Conservation (phyloP, 805 yeast genomes). For the Candida railenensis region DNA sequence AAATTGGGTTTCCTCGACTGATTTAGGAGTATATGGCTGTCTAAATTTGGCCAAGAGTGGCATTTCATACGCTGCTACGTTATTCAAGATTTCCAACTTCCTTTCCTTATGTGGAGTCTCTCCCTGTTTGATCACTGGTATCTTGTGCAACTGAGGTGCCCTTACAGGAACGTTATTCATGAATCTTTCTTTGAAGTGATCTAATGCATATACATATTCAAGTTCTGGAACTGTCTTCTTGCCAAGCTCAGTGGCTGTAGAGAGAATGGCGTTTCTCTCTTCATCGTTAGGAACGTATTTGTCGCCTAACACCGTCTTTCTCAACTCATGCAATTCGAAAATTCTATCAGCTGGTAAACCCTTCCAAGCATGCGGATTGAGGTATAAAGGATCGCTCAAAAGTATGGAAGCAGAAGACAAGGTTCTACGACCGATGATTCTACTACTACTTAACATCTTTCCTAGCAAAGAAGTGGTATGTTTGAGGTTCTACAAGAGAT, state of each 20-base stretch:
- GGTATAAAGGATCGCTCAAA: slow-evolving; percentile 34
- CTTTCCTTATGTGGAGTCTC: slow-evolving; percentile 52
- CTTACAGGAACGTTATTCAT: slow-evolving; percentile 42
- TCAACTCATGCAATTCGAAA: slow-evolving; percentile 56
- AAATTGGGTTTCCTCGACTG: slow-evolving; percentile 52
- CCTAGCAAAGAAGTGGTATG: no score
- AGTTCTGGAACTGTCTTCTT: slow-evolving; percentile 28
- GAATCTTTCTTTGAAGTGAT: slow-evolving; percentile 40
- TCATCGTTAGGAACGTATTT: slow-evolving; percentile 58
- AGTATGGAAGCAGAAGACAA: background rate
- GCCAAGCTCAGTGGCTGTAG: slow-evolving; percentile 33
- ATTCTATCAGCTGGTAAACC: slow-evolving; percentile 65
- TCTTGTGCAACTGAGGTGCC: slow-evolving; percentile 37
- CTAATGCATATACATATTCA: slow-evolving; percentile 41
- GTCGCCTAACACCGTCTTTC: slow-evolving; percentile 47
- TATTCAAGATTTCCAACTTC: slow-evolving; percentile 69
- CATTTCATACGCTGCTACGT: slow-evolving; percentile 89
- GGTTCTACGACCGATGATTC: background rate
- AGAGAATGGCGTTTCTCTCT: slow-evolving; percentile 48
- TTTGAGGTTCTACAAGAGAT: no score
- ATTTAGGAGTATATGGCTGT: slow-evolving; percentile 51
- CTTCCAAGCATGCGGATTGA: slow-evolving; percentile 69
- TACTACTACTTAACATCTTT: slow-evolving; percentile 1
- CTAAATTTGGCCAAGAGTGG: slow-evolving; percentile 80
- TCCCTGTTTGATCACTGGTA: slow-evolving; percentile 34